A percentile compares a stretch with the other conserved stretches of the same genome.
Conservation (phyloP, 2,329 filamentous ascomycete genomes). For the Beauveria medogensis region DNA sequence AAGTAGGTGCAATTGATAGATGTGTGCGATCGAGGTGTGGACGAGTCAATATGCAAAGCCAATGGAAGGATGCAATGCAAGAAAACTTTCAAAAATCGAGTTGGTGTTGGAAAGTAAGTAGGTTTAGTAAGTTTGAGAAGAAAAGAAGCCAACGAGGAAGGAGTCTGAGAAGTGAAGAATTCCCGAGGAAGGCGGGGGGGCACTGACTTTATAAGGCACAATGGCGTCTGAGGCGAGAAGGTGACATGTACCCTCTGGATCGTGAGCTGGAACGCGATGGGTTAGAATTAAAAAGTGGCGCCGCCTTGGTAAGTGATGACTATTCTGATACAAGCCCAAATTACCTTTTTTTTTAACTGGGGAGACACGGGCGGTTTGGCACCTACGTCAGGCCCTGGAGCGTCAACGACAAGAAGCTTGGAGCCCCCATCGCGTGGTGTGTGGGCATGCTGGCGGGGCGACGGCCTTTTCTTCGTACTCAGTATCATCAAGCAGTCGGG, state of each 20-base stretch:
- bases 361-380: background rate
- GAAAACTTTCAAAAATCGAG: background rate
- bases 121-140: background rate
- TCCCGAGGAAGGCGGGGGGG: slow-evolving; percentile 1
- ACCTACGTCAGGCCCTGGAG: background rate
- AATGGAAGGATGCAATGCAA: slow-evolving; percentile 5
- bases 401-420: no score
- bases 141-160: background rate
- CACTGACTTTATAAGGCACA: slow-evolving; percentile 6
- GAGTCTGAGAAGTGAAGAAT: slow-evolving; percentile 1
- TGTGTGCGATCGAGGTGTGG: background rate
- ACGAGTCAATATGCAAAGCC: background rate
- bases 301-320: background rate
- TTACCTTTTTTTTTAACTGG: background rate
- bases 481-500: background rate
- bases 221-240: background rate
- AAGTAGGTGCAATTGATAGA: background rate
- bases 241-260: background rate
- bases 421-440: no score
- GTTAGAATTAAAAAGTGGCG: background rate
- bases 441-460: background rate
- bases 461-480: no score
- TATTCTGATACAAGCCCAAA: background rate
- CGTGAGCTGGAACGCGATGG: background rate
- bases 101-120: background rate